Percentiles rank a stretch among this genome's conserved stretches.
Evolutionary conservation across 495 filamentous ascomycete species (phyloP).

Genomic region (Penicillium parvum): DNA sequence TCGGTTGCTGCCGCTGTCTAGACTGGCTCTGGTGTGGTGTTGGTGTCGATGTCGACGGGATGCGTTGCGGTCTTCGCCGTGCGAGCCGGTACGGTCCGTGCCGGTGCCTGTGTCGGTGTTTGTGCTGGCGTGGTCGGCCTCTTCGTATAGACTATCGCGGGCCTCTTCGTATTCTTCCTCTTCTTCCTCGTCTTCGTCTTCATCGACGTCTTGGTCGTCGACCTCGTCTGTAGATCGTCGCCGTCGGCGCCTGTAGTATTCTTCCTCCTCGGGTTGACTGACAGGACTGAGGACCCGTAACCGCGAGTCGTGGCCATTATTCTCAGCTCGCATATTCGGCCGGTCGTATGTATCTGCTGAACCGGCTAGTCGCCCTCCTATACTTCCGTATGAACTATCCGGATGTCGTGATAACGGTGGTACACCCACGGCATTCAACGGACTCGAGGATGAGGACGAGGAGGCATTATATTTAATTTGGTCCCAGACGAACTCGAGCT

Average conservation of each 20-base stretch:
- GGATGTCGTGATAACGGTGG: conserved; percentile 31
- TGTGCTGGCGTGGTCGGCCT: conserved; percentile 27
- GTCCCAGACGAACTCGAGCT: conserved; percentile 98
- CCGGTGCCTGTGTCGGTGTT: conserved; percentile 13
- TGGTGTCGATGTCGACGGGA: conserved; percentile 10
- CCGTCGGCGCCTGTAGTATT: conserved; percentile 44
- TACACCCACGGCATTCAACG: conserved; percentile 28
- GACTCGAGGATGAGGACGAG: conserved; percentile 54
- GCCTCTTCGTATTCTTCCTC: conserved; percentile 43
- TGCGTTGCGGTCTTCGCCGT: conserved; percentile 9
- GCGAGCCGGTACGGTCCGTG: conserved; percentile 13
- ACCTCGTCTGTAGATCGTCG: conserved; percentile 23
- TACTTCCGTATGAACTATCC: conserved; percentile 32
- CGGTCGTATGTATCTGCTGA: conserved; percentile 24
- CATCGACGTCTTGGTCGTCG: conserved; percentile 28
- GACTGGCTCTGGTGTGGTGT: conserved; percentile 5
- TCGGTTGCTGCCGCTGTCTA: conserved; percentile 8
- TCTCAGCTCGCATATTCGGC: conserved; percentile 7
- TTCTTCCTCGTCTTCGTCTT: conserved; percentile 42
- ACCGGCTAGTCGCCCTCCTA: conserved; percentile 27
- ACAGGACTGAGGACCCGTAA: conserved; percentile 74
- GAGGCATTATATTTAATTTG: conserved; percentile 83
- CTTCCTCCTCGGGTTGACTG: conserved; percentile 68
- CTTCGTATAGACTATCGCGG: conserved; percentile 35
- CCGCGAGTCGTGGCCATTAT: conserved; percentile 24